Conservation (phyloP, 2,329 filamentous ascomycete species). For the Trichoderma oligosporum region DNA sequence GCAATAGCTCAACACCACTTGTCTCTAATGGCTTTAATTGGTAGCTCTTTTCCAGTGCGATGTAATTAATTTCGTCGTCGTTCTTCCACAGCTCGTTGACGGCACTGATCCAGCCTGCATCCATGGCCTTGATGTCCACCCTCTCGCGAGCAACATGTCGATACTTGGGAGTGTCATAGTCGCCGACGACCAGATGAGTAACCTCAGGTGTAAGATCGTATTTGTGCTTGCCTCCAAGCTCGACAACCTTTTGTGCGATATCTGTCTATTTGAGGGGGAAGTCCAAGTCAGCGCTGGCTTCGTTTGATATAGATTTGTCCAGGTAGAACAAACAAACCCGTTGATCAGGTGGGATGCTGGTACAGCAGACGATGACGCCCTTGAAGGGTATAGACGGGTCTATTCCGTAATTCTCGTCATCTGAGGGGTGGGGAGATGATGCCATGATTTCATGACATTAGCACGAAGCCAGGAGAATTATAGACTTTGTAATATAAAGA, state of each 20-base stretch:
- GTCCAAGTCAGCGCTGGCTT: neutral
- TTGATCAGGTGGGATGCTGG: conserved; percentile 73
- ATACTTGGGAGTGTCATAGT: conserved; percentile 88
- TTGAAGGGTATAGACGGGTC: conserved; percentile 62
- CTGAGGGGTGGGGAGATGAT: conserved; percentile 26
- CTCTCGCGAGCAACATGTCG: conserved; percentile 88
- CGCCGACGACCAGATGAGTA: conserved; percentile 89
- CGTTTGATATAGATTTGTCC: neutral
- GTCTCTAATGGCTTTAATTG: conserved; percentile 61
- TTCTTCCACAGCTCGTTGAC: conserved; percentile 76
- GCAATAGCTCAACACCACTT: conserved; percentile 41
- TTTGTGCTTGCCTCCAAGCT: conserved; percentile 85
- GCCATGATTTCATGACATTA: conserved; percentile 28
- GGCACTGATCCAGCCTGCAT: conserved; percentile 78
- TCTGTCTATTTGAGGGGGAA: conserved; percentile 43
- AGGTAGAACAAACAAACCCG: conserved; percentile 53
- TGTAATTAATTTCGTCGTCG: conserved; percentile 73
- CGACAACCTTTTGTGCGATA: conserved; percentile 60
- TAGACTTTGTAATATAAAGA: no score
- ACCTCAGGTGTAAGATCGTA: conserved; percentile 94
- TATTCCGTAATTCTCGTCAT: conserved; percentile 35
- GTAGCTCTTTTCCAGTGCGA: conserved; percentile 63
- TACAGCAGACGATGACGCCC: conserved; percentile 81
- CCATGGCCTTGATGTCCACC: conserved; percentile 79
- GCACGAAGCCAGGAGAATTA: neutral